These are phyloP conservation scores for Canna indica DNA, from an alignment of 176 grass and related monocot species.

Conservation along the genomic window DNA sequence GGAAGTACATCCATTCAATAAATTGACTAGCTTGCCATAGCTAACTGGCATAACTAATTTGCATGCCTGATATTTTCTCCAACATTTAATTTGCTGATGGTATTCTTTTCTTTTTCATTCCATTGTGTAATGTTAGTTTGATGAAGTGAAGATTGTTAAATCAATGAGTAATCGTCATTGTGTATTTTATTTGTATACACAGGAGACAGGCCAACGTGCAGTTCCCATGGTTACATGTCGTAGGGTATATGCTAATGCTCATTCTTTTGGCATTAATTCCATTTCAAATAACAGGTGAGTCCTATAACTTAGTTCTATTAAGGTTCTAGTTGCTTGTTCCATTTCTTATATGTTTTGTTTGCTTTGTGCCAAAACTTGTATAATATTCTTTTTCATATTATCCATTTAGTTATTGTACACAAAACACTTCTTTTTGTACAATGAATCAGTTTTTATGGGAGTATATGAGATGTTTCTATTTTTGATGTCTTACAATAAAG, in stretches of 20 bases:
- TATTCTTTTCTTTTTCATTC: too few relatives aligned
- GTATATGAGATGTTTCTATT: too few relatives aligned
- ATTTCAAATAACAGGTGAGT: constrained; percentile 94
- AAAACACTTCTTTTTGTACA: too few relatives aligned
- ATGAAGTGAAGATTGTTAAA: not conserved
- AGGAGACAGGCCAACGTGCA: constrained; percentile 84
- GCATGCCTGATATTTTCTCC: not conserved
- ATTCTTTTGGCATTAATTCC: constrained; percentile 97
- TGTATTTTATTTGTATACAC: constrained; percentile 4
- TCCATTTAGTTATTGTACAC: too few relatives aligned
- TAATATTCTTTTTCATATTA: too few relatives aligned
- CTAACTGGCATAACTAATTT: not conserved
- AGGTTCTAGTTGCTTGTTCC: not conserved
- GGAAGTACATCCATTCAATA: not conserved
- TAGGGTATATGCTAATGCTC: constrained; percentile 90
- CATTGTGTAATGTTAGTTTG: not conserved
- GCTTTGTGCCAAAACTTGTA: not conserved
- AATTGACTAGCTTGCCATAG: not conserved
- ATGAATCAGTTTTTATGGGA: too few relatives aligned
- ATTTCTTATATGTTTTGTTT: not conserved
- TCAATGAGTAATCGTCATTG: constrained; percentile 11
- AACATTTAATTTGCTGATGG: too few relatives aligned
- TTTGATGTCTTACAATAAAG: too few relatives aligned
- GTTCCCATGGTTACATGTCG: constrained; percentile 57
- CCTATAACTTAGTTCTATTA: not conserved